phyloP scores from a whole-genome alignment of 2,329 filamentous ascomycete genomes.

The Monosporascus cannonballus region DNA sequence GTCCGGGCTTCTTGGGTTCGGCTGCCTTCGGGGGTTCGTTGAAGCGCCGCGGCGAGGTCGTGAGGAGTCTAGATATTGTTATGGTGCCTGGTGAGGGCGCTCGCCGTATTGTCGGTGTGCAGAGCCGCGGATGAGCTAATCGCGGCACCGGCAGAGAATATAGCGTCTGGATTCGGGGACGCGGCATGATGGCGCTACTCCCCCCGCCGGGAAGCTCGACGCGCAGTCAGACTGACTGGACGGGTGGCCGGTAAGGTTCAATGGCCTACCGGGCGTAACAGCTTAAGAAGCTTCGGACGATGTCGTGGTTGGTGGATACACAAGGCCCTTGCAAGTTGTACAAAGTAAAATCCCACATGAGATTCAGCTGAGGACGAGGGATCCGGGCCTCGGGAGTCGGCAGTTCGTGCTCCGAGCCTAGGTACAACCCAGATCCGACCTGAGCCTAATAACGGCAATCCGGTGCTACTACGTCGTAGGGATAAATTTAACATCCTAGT shows the following conservation, averaged over 20 bases:
- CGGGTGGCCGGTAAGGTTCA: background rate
- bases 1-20: background rate
- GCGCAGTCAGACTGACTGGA: too few relatives aligned
- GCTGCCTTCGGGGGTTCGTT: background rate
- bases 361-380: background rate
- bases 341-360: too few relatives aligned
- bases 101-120: background rate
- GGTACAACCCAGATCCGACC: background rate
- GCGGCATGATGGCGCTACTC: background rate
- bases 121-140: background rate
- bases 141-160: background rate
- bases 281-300: background rate
- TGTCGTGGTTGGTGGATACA: background rate
- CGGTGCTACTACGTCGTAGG: too few relatives aligned
- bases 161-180: background rate
- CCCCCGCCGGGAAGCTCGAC: background rate
- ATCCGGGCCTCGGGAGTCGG: background rate
- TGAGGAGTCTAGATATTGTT: background rate
- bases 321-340: background rate
- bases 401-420: background rate
- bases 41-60: background rate
- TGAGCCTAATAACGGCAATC: too few relatives aligned
- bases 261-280: background rate
- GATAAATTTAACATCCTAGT: too few relatives aligned
- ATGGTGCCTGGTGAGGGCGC: background rate